A percentile compares a stretch with the other conserved stretches of the same genome.
These are phyloP conservation scores for Epichloe elymi DNA, from an alignment of 2,329 filamentous ascomycete species.

Conservation along the genomic window DNA sequence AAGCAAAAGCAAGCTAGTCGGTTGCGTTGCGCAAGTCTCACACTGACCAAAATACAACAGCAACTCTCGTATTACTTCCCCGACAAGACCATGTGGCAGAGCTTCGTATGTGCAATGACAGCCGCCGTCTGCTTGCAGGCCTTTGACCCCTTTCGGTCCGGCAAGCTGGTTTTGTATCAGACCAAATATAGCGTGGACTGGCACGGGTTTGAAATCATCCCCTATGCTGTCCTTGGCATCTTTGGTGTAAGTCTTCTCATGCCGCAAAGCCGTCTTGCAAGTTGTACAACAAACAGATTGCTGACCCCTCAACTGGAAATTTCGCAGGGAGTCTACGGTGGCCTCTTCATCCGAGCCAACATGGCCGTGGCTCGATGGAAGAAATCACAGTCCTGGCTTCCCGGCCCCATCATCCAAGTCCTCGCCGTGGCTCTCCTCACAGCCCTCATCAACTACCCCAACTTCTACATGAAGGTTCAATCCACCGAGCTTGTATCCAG, in stretches of 20 bases:
- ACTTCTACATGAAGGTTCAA: constrained; percentile 91
- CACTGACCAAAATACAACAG: constrained; percentile 22
- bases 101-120: constrained; percentile 98
- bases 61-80: constrained; percentile 96
- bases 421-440: constrained; percentile 67
- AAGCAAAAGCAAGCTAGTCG: neutral
- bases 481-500: constrained; percentile 82
- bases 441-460: constrained; percentile 85
- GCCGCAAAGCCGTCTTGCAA: neutral
- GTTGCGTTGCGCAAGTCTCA: neutral
- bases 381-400: constrained; percentile 49
- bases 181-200: constrained; percentile 84
- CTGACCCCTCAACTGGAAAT: constrained; percentile 42
- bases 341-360: constrained; percentile 88
- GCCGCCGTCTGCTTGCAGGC: constrained; percentile 87
- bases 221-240: constrained; percentile 76
- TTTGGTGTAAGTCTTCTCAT: constrained; percentile 43
- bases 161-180: constrained; percentile 91
- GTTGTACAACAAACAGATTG: neutral
- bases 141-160: constrained; percentile 86
- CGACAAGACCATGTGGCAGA: constrained; percentile 99
- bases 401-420: constrained; percentile 68
- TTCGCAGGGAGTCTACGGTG: constrained; percentile 80
- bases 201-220: constrained; percentile 88
- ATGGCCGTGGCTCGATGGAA: constrained; percentile 78